Conservation (phyloP, 805 yeast species). For the Wickerhamomyces hampshirensis region DNA sequence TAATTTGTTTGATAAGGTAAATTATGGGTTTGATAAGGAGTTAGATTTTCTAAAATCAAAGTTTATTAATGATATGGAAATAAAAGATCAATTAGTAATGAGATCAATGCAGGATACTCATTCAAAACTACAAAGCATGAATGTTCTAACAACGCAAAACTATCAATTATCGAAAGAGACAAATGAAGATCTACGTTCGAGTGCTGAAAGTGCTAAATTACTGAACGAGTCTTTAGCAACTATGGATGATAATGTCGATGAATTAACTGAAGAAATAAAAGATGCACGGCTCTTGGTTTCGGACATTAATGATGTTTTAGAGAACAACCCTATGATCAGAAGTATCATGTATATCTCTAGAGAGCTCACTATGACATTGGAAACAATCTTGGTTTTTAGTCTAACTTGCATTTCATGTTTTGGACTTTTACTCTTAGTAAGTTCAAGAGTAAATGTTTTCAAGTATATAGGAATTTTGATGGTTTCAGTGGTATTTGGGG, state of each 20-base stretch:
- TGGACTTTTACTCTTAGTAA: slow-evolving; percentile 3
- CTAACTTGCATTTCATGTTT: slow-evolving; percentile 1
- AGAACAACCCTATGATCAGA: slow-evolving; percentile 11
- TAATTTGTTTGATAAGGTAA: slow-evolving; percentile 8
- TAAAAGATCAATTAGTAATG: slow-evolving; percentile 8
- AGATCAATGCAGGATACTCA: slow-evolving; percentile 4
- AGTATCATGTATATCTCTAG: slow-evolving; percentile 6
- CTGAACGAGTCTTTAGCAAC: slow-evolving; percentile 6
- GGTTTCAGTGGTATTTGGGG: slow-evolving; percentile 5
- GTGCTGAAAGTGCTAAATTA: slow-evolving; percentile 1
- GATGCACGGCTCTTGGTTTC: slow-evolving; percentile 8
- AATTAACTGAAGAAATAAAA: slow-evolving; percentile 4
- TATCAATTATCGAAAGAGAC: slow-evolving; percentile 1
- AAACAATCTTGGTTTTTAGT: slow-evolving; percentile 3
- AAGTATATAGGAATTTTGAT: slow-evolving; percentile 12
- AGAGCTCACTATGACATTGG: slow-evolving; percentile 3
- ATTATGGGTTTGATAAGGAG: slow-evolving; percentile 6
- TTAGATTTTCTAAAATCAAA: slow-evolving; percentile 7
- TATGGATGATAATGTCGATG: slow-evolving; percentile 7
- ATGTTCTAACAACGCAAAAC: neutral
- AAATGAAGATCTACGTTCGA: slow-evolving; percentile 2
- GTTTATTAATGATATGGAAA: slow-evolving; percentile 13
- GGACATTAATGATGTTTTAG: slow-evolving; percentile 8
- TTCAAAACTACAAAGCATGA: neutral
- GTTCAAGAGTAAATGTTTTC: slow-evolving; percentile 12